A percentile compares a stretch with the other conserved stretches of the same genome.
Conservation (phyloP, 306 rosid species). For the Vigna angularis region DNA sequence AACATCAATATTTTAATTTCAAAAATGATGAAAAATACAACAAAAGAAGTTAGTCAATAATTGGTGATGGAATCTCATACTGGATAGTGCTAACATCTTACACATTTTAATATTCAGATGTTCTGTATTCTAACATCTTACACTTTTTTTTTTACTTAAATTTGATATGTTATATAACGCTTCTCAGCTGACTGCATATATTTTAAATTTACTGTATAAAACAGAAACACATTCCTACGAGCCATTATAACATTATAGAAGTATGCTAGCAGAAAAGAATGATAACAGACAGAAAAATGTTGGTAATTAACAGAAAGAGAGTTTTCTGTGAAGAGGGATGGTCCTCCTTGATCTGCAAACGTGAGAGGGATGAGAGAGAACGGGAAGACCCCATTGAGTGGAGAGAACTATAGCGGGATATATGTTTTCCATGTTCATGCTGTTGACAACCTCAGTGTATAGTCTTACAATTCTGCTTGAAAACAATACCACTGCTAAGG, state of each 20-base stretch:
- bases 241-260: background rate
- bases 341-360: slow-evolving; percentile 40
- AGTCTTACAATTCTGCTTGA: slow-evolving; percentile 59
- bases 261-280: background rate
- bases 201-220: background rate
- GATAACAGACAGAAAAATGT: slow-evolving; percentile 5
- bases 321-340: slow-evolving; percentile 33
- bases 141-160: no score
- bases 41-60: background rate
- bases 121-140: no score
- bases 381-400: slow-evolving; percentile 79
- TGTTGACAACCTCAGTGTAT: slow-evolving; percentile 51
- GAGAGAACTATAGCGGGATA: slow-evolving; percentile 58
- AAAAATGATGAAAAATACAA: background rate
- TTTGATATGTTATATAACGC: background rate
- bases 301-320: slow-evolving; percentile 27
- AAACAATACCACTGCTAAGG: slow-evolving; percentile 47
- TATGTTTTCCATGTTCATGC: slow-evolving; percentile 53
- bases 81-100: background rate
- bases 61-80: background rate
- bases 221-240: background rate
- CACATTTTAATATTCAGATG: background rate
- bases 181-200: background rate
- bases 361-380: slow-evolving; percentile 59
- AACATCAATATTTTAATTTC: background rate